phyloP scores from a whole-genome alignment of 352 stramenopile species.

The Pythium scleroteichum region DNA sequence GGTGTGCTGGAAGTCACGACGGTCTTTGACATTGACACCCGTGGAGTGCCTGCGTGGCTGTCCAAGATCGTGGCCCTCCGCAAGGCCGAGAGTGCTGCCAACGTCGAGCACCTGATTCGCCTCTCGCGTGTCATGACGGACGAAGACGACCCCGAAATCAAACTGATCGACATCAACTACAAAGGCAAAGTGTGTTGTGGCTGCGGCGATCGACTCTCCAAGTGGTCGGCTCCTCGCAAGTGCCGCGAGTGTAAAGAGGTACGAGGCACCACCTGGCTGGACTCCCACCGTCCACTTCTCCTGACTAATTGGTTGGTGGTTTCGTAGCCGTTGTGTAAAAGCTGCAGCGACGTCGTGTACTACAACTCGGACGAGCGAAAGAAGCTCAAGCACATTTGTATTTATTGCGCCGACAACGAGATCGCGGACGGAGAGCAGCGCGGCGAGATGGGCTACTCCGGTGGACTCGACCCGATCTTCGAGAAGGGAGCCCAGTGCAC shows the following conservation, averaged over 20 bases:
- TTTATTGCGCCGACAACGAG: slow-evolving; percentile 51
- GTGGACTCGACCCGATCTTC: slow-evolving; percentile 21
- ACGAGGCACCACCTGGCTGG: slow-evolving; percentile 5
- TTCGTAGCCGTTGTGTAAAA: slow-evolving; percentile 47
- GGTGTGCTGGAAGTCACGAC: slow-evolving; percentile 54
- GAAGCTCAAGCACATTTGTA: slow-evolving; percentile 71
- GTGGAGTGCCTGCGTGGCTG: slow-evolving; percentile 62
- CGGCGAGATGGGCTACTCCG: slow-evolving; percentile 9
- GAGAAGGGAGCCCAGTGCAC: slow-evolving; percentile 18
- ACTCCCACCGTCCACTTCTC: neutral
- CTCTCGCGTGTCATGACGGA: slow-evolving; percentile 54
- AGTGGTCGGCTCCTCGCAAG: slow-evolving; percentile 46
- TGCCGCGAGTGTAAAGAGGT: slow-evolving; percentile 66
- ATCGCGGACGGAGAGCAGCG: slow-evolving; percentile 26
- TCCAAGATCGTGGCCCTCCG: slow-evolving; percentile 56
- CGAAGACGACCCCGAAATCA: slow-evolving; percentile 45
- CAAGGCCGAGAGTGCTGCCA: slow-evolving; percentile 65
- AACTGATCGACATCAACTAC: slow-evolving; percentile 36
- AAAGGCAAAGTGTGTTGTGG: slow-evolving; percentile 44
- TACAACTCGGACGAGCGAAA: slow-evolving; percentile 57
- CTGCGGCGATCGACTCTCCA: slow-evolving; percentile 48
- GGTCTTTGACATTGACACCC: slow-evolving; percentile 63
- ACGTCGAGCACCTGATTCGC: slow-evolving; percentile 62
- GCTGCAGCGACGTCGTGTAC: slow-evolving; percentile 62
- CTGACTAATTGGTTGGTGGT: slow-evolving; percentile 9